Conservation (phyloP, 1,284 basidiomycete species). For the Cutaneotrichosporon cutaneum region DNA sequence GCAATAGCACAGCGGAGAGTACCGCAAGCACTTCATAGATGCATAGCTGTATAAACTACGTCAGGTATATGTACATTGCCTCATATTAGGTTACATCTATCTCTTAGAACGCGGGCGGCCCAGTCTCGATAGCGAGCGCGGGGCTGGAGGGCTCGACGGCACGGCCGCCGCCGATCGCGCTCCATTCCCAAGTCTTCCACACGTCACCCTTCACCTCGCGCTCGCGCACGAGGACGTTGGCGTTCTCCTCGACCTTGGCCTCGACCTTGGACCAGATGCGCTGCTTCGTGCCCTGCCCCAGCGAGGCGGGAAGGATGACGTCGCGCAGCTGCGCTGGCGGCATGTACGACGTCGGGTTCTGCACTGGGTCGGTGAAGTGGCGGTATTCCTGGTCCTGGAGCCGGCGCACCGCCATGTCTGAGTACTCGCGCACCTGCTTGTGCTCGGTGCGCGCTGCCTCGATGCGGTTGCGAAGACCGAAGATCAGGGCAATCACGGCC, state of each 20-base stretch:
- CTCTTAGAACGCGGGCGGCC: neutral
- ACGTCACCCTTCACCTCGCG: slow-evolving; percentile 79
- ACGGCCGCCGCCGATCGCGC: slow-evolving; percentile 25
- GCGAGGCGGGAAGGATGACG: slow-evolving; percentile 77
- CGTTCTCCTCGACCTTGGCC: slow-evolving; percentile 84
- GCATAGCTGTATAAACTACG: no score
- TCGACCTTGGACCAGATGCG: slow-evolving; percentile 84
- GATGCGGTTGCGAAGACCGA: slow-evolving; percentile 52
- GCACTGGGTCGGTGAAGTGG: slow-evolving; percentile 80
- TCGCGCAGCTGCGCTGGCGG: slow-evolving; percentile 90
- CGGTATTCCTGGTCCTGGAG: slow-evolving; percentile 67
- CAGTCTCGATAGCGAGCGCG: neutral
- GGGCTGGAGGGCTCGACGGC: neutral
- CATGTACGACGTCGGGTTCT: slow-evolving; percentile 73
- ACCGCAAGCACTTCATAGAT: neutral
- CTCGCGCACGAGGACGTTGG: slow-evolving; percentile 85
- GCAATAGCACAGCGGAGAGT: neutral
- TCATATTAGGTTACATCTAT: neutral
- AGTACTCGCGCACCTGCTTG: slow-evolving; percentile 70
- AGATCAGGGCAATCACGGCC: slow-evolving; percentile 41
- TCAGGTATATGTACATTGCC: neutral
- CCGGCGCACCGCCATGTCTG: slow-evolving; percentile 73
- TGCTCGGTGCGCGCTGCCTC: slow-evolving; percentile 63
- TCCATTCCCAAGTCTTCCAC: slow-evolving; percentile 60
- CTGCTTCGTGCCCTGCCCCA: slow-evolving; percentile 66